A percentile compares a stretch with the other conserved stretches of the same genome.
Conservation (phyloP, 2,329 filamentous ascomycete genomes). For the Verticillium albo-atrum region DNA sequence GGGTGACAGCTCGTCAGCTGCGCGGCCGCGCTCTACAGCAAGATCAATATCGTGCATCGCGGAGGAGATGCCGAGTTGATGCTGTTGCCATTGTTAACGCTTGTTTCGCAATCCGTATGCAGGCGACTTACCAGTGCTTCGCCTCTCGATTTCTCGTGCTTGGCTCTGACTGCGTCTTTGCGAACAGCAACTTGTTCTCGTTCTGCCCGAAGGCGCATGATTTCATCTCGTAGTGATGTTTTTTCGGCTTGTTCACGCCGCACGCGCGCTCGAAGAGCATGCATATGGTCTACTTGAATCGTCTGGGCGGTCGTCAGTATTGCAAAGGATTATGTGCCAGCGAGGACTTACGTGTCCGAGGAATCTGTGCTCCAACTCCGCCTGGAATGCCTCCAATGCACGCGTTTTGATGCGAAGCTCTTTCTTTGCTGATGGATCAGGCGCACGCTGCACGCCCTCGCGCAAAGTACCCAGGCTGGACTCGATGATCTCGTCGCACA, state of each 20-base stretch:
- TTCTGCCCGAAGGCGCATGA: conserved; percentile 54
- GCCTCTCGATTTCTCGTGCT: conserved; percentile 51
- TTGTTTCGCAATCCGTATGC: background rate
- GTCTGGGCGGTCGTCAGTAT: conserved; percentile 29
- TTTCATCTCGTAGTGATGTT: conserved; percentile 51
- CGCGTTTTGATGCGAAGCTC: conserved; percentile 51
- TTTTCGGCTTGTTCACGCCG: conserved; percentile 54
- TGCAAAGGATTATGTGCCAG: too few relatives aligned
- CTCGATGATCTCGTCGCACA: conserved; percentile 58
- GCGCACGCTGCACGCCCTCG: conserved; percentile 29
- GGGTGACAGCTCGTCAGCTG: conserved; percentile 40
- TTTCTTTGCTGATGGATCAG: conserved; percentile 42
- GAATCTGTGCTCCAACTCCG: conserved; percentile 51
- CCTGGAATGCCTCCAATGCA: conserved; percentile 54
- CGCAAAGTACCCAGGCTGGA: conserved; percentile 43
- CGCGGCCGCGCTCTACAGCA: conserved; percentile 45
- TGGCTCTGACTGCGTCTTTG: conserved; percentile 58
- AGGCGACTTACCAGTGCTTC: conserved; percentile 41
- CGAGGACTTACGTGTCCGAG: conserved; percentile 50
- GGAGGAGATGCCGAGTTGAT: conserved; percentile 50
- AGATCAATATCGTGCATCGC: conserved; percentile 60
- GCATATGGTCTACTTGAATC: conserved; percentile 55
- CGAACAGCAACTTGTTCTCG: conserved; percentile 57
- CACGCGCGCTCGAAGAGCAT: conserved; percentile 53
- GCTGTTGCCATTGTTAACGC: conserved; percentile 16